Conservation (phyloP, 2,329 filamentous ascomycete genomes). For the Aspergillus chevalieri region DNA sequence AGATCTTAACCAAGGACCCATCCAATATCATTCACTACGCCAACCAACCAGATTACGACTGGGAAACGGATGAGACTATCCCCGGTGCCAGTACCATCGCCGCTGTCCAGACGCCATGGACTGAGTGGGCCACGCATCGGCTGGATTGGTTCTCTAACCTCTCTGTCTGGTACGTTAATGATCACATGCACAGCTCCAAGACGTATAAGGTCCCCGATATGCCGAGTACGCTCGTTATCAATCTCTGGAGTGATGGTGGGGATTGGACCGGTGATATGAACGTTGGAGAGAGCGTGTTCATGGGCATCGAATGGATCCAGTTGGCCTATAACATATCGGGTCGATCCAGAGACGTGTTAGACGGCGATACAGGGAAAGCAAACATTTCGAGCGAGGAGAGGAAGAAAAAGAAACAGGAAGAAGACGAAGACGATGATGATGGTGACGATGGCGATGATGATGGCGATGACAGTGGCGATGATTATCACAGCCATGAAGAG, state of each 20-base stretch:
- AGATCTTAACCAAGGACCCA: slow-evolving; percentile 47
- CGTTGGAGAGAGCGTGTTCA: slow-evolving; percentile 29
- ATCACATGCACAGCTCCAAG: slow-evolving; percentile 23
- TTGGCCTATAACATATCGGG: slow-evolving; percentile 32
- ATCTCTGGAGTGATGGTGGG: slow-evolving; percentile 41
- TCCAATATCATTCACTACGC: slow-evolving; percentile 37
- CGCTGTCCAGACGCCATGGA: slow-evolving; percentile 32
- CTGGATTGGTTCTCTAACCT: slow-evolving; percentile 34
- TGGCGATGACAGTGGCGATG: slow-evolving; percentile 4
- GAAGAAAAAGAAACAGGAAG: neutral
- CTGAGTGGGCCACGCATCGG: slow-evolving; percentile 35
- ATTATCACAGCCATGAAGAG: neutral
- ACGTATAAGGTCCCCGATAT: slow-evolving; percentile 31
- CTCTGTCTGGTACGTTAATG: slow-evolving; percentile 35
- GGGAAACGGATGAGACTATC: slow-evolving; percentile 25
- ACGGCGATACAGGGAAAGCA: neutral
- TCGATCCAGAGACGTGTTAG: slow-evolving; percentile 5
- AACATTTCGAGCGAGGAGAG: neutral
- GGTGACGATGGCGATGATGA: slow-evolving; percentile 6
- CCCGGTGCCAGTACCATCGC: slow-evolving; percentile 26
- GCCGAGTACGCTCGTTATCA: slow-evolving; percentile 34
- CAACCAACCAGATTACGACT: slow-evolving; percentile 40
- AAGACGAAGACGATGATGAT: neutral
- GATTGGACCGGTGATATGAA: slow-evolving; percentile 38
- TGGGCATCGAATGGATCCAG: slow-evolving; percentile 40